Percentiles rank a stretch among this genome's conserved stretches.
These are phyloP conservation scores for Penicillium herquei DNA, from an alignment of 495 filamentous ascomycete genomes.

Conservation along the genomic window DNA sequence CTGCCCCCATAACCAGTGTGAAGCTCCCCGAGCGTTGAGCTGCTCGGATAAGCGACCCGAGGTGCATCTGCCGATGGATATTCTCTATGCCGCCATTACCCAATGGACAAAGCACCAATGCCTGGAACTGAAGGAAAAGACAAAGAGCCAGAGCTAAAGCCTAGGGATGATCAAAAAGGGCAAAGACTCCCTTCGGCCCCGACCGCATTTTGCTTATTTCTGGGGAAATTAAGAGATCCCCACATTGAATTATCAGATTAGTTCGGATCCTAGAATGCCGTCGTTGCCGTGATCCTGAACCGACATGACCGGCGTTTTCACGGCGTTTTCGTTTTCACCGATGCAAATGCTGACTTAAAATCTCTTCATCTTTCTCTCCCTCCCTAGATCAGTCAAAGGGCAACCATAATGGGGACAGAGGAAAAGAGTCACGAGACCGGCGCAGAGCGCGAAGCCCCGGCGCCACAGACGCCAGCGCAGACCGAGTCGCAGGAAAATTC, in stretches of 20 bases:
- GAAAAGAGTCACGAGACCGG: neutral
- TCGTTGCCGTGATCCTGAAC: slow-evolving; percentile 2
- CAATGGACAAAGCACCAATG: neutral
- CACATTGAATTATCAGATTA: neutral
- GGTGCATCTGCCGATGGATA: neutral
- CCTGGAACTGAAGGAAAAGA: neutral
- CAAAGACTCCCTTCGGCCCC: neutral
- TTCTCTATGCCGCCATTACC: neutral
- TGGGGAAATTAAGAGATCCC: neutral
- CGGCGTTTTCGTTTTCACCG: no score
- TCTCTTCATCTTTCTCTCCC: neutral
- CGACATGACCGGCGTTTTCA: neutral
- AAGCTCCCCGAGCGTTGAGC: neutral
- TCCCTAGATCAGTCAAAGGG: neutral
- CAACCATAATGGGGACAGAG: neutral
- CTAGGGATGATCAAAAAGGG: neutral
- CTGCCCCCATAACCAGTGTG: neutral
- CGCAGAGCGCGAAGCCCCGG: neutral
- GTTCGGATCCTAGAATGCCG: slow-evolving; percentile 1
- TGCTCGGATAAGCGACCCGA: neutral
- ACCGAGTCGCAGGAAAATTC: slow-evolving; percentile 3
- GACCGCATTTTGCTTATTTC: neutral
- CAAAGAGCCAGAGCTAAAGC: no score
- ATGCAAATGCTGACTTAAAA: neutral
- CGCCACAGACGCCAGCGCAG: neutral